Evolutionary conservation across 1,284 basidiomycete genomes (phyloP), one percentile per base, ranked within the genome.

Genomic region (Cryptococcus sp.): DNA sequence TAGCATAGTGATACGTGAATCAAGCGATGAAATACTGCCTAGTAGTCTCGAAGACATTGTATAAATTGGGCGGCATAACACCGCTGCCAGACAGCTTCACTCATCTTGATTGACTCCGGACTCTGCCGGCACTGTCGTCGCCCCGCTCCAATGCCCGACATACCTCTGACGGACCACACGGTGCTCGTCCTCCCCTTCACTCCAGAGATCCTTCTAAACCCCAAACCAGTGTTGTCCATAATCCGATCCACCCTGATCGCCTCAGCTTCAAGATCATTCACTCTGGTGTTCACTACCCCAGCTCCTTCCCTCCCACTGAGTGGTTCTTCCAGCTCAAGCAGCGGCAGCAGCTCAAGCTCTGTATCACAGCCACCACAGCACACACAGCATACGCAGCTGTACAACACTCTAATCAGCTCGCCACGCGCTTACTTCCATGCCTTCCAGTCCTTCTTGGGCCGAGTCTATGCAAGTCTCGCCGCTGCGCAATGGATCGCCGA

Each of bases 361-460:
- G 35, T 19, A 38, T 53, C n/a, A n/a, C n/a, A n/a, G 38, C 45
- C 17, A 17, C 30, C 35, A 57, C 25, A 52, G 20, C 41, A 20
- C 15, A 17, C 20, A 10, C 17, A 27, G 23, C 52, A 53, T 3
- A 19, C n/a, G 17, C 71, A 73, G 55, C 63, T 76, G 6, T 75
- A 73, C 54, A 42, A 53, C 1, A 22, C n/a, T 1, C 54, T 76
- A 0, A 48, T 57, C 13, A 20, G 30, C 1, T 59, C 64, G 7
- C 66, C 73, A 4, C 45, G 46, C 10, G 39, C 39, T 20, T 50
- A 73, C 49, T 80, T 75, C 66, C 51, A 62, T 2, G 50, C 23
- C 2, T 60, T 78, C 23, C 75, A 78, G 59, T 50, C 58, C 19
- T 80, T 79, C 59, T 61, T 80, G 23, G 72, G 72, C 0, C 62